phyloP scores from a whole-genome alignment of 306 rosid genomes.

The Clitoria ternatea region DNA sequence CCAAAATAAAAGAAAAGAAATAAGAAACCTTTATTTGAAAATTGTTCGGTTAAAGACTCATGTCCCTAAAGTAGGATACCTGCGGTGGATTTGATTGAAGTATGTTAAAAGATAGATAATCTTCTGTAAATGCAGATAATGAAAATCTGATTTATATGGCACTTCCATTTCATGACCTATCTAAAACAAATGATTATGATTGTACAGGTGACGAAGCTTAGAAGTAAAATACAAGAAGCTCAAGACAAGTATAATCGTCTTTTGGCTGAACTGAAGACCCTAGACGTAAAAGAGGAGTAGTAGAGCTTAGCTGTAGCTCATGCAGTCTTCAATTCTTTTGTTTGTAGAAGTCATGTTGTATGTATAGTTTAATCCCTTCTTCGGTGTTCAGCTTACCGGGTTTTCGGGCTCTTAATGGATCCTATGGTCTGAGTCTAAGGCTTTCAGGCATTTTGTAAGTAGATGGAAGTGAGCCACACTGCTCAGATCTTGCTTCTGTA shows the following conservation, averaged over 20 bases:
- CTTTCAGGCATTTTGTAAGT: slow-evolving; percentile 17
- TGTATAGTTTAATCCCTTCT: slow-evolving; percentile 14
- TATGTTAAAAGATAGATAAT: not conserved
- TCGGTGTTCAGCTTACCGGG: not conserved
- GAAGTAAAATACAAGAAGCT: slow-evolving; percentile 45
- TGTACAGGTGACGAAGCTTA: slow-evolving; percentile 56
- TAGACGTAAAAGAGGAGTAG: slow-evolving; percentile 45
- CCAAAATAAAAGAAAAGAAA: not conserved
- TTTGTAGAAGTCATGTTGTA: slow-evolving; percentile 21
- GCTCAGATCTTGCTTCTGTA: not conserved
- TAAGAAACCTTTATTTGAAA: not conserved
- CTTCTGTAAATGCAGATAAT: not conserved
- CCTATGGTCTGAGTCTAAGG: not conserved
- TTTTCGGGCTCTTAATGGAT: slow-evolving; percentile 3
- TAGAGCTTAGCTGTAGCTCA: slow-evolving; percentile 22
- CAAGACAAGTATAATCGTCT: slow-evolving; percentile 34
- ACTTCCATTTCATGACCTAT: not conserved
- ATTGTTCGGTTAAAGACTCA: not conserved
- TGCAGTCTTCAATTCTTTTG: slow-evolving; percentile 18
- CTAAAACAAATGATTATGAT: slow-evolving; percentile 7
- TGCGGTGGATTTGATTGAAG: not conserved
- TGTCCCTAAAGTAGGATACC: not conserved
- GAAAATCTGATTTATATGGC: not conserved
- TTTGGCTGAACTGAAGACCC: slow-evolving; percentile 35
- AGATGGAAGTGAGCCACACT: slow-evolving; percentile 11